Percentiles rank a stretch among this genome's conserved stretches.
phyloP scores from a whole-genome alignment of 768 basidiomycete genomes.

The Russula foetens region DNA sequence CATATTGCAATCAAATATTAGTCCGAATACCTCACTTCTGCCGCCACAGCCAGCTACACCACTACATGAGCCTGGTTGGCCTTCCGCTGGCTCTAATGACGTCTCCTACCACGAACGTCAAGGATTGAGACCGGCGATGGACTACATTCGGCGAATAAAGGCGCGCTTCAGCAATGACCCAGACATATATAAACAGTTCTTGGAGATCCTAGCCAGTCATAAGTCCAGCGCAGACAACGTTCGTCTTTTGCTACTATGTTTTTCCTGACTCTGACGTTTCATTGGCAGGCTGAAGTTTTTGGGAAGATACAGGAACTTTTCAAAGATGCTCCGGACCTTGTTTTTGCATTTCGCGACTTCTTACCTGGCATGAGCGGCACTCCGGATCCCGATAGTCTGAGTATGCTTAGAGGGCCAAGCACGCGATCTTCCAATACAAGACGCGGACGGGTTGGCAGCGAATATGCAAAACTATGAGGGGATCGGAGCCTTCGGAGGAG shows the following conservation, averaged over 20 bases:
- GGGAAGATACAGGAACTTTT: slow-evolving; percentile 61
- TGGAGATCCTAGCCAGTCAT: slow-evolving; percentile 67
- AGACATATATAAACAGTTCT: slow-evolving; percentile 74
- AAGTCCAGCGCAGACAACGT: slow-evolving; percentile 44
- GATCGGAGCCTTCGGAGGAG: too few species aligned
- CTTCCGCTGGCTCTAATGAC: slow-evolving; percentile 1
- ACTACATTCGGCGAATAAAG: slow-evolving; percentile 96
- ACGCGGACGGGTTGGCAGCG: too few species aligned
- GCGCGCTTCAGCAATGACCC: slow-evolving; percentile 72
- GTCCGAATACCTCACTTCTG: slow-evolving; percentile 14
- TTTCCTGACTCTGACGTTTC: not conserved
- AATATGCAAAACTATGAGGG: too few species aligned
- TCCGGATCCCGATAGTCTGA: slow-evolving; percentile 4
- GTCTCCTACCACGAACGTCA: slow-evolving; percentile 14
- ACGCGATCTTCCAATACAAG: too few species aligned
- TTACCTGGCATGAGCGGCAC: slow-evolving; percentile 30
- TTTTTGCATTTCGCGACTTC: slow-evolving; percentile 57
- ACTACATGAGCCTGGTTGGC: not conserved
- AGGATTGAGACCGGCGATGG: slow-evolving; percentile 69
- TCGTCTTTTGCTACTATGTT: slow-evolving; percentile 26
- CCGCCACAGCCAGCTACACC: slow-evolving; percentile 27
- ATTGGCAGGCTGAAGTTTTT: slow-evolving; percentile 44
- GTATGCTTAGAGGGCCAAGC: slow-evolving; percentile 17
- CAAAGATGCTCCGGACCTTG: slow-evolving; percentile 67
- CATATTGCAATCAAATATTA: slow-evolving; percentile 27